These are phyloP conservation scores for Fagus crenata DNA, from an alignment of 306 rosid species.

Conservation along the genomic window DNA sequence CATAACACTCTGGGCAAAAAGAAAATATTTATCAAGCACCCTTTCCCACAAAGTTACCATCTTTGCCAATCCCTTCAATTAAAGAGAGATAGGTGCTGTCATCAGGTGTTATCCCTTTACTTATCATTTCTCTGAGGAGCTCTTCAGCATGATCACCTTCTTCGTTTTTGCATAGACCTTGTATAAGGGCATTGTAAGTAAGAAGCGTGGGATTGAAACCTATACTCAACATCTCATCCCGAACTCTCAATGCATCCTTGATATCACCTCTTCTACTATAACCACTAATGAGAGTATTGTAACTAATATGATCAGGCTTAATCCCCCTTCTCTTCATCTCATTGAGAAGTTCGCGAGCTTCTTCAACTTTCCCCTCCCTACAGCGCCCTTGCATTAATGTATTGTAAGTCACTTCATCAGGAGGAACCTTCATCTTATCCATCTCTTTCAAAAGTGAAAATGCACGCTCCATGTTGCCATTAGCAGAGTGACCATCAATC, in stretches of 20 bases:
- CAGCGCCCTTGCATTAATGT: slow-evolving; percentile 86
- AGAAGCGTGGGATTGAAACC: slow-evolving; percentile 88
- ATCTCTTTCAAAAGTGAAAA: slow-evolving; percentile 69
- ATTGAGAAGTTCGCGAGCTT: slow-evolving; percentile 67
- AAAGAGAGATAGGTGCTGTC: slow-evolving; percentile 70
- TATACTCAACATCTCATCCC: slow-evolving; percentile 66
- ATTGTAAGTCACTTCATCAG: slow-evolving; percentile 84
- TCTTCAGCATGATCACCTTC: slow-evolving; percentile 76
- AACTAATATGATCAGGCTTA: slow-evolving; percentile 80
- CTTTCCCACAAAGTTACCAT: slow-evolving; percentile 35
- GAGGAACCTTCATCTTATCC: slow-evolving; percentile 59
- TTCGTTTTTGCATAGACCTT: slow-evolving; percentile 66
- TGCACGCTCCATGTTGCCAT: slow-evolving; percentile 54
- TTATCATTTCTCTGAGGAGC: slow-evolving; percentile 79
- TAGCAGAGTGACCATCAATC: slow-evolving; percentile 76
- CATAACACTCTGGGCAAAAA: slow-evolving; percentile 14
- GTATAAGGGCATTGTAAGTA: slow-evolving; percentile 84
- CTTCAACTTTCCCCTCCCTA: slow-evolving; percentile 82
- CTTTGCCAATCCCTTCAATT: slow-evolving; percentile 55
- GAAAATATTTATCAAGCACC: slow-evolving; percentile 33
- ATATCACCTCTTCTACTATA: slow-evolving; percentile 73
- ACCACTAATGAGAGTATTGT: slow-evolving; percentile 81
- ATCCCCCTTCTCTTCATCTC: slow-evolving; percentile 86
- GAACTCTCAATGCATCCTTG: slow-evolving; percentile 73
- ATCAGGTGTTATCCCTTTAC: slow-evolving; percentile 72